Base-by-base conservation (phyloP, 2,329 filamentous ascomycete genomes). In the Aschersonia sp. region DNA sequence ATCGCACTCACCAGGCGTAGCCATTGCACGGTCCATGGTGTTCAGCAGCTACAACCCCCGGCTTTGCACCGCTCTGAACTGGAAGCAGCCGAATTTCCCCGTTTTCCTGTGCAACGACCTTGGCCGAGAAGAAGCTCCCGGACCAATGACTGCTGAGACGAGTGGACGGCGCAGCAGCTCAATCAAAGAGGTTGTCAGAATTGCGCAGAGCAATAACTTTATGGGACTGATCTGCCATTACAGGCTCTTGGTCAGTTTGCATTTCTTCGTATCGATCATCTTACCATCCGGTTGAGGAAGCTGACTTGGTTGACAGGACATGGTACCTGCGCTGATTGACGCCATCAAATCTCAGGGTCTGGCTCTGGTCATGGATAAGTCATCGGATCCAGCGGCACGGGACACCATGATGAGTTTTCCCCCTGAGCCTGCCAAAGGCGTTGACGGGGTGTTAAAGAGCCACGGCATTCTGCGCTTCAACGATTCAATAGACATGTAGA, bases 41-140 rank as follows among this genome's bases (percentile, higher is more conserved):
- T 96, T 98, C 63, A 94, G 87, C 57, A 94, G 88, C 29, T 95
- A 91, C 65, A 96, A 94, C 61, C 74, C 86, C 9, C 84, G 83
- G 53, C 78, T 97, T 28, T 98, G 92, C 66, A 94, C 87, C 12
- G 89, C 91, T 4, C 69, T 98, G 57, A 98, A 98, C 66, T 98
- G 92, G 92, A 98, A 98, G 65, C 92, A 98, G 64, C 92, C 92
- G 2, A 98, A 97, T 61, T 98, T 95, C 62, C 92, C 92, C 0
- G 87, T 97, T 0, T 85, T 98, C 56, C 74, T 97, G 44, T 96
- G 89, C 68, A 97, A 97, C 63, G 89, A 96, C 51, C 77, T 97
- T 30, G 88, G 88, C 29, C 72, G 75, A 5, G 77, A 81, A 51
- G 74, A 72, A 31, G 60, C 65, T 29, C 65, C 66, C 50, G 59